These are phyloP conservation scores for Porodaedalea pini DNA, from an alignment of 1,284 basidiomycete genomes.

Conservation along the genomic window DNA sequence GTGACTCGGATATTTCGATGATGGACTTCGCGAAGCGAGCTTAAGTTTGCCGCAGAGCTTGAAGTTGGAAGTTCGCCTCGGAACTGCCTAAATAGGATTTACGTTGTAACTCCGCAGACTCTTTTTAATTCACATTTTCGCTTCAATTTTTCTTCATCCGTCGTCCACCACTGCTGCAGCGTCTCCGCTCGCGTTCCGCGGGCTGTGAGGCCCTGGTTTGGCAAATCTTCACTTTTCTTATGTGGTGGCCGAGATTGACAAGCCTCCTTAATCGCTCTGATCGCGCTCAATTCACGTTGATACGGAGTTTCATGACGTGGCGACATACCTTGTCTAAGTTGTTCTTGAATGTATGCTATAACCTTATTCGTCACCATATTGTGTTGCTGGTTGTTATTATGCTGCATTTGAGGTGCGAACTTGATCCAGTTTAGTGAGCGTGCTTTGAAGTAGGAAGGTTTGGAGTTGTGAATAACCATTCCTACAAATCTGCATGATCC, in stretches of 20 bases:
- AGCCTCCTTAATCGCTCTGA: conserved; percentile 78
- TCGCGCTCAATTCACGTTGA: conserved; percentile 59
- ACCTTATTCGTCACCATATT: too few relatives aligned
- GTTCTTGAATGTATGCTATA: too few relatives aligned
- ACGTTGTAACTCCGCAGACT: conserved; percentile 20
- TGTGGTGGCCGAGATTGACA: conserved; percentile 46
- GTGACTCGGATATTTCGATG: too few relatives aligned
- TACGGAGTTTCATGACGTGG: conserved; percentile 79
- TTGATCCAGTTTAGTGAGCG: not conserved
- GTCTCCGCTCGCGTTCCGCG: conserved; percentile 54
- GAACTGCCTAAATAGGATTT: not conserved
- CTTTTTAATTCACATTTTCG: conserved; percentile 27
- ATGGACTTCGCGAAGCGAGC: too few relatives aligned
- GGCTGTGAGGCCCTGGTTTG: conserved; percentile 41
- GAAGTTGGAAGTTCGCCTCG: too few relatives aligned
- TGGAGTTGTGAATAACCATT: too few relatives aligned
- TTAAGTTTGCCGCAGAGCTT: too few relatives aligned
- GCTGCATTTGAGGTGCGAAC: too few relatives aligned
- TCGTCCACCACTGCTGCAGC: conserved; percentile 29
- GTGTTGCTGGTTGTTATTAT: too few relatives aligned
- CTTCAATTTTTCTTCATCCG: conserved; percentile 41
- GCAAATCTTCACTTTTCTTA: conserved; percentile 36
- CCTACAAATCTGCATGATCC: too few relatives aligned
- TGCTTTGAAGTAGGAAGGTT: too few relatives aligned
- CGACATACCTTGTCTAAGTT: conserved; percentile 39